Conservation (phyloP, 1,139 yeast genomes). For the Yamadazyma pseudoaaseri region DNA sequence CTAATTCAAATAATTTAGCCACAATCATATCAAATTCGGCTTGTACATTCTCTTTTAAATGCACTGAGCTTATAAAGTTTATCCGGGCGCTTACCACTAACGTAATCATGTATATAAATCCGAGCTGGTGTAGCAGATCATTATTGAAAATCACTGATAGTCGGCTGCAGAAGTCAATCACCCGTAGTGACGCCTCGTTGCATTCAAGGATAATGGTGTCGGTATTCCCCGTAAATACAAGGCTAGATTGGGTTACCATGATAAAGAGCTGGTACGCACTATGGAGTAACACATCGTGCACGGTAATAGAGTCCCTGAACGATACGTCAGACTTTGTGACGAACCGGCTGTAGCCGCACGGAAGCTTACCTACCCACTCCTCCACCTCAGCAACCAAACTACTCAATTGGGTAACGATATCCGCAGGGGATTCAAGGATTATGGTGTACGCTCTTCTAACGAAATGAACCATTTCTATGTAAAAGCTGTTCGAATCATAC, state of each 20-base stretch:
- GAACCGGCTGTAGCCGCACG: conserved; percentile 2
- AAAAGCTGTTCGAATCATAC: conserved; percentile 6
- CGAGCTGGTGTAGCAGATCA: conserved; percentile 4
- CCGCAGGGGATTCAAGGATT: no score
- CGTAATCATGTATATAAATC: conserved; percentile 4
- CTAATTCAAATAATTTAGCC: conserved; percentile 3
- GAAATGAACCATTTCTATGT: conserved; percentile 4
- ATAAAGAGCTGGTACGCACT: conserved; percentile 4
- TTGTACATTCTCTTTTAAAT: neutral
- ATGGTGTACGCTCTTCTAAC: no score
- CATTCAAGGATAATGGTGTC: conserved; percentile 1
- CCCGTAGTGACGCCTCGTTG: conserved; percentile 3
- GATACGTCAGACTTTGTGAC: conserved; percentile 3
- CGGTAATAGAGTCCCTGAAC: conserved; percentile 6
- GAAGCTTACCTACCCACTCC: conserved; percentile 5
- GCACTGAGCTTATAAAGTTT: neutral
- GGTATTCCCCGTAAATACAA: neutral
- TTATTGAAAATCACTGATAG: conserved; percentile 5
- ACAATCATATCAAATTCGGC: conserved; percentile 5
- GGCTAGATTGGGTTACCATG: conserved; percentile 2
- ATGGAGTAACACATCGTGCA: conserved; percentile 6
- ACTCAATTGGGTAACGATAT: no score
- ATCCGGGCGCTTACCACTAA: conserved; percentile 5
- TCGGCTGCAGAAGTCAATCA: conserved; percentile 3
- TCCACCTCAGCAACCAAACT: conserved; percentile 1